Evolutionary conservation across 768 basidiomycete genomes (phyloP).

Genomic region (Dictyophora rubrovolvata): DNA sequence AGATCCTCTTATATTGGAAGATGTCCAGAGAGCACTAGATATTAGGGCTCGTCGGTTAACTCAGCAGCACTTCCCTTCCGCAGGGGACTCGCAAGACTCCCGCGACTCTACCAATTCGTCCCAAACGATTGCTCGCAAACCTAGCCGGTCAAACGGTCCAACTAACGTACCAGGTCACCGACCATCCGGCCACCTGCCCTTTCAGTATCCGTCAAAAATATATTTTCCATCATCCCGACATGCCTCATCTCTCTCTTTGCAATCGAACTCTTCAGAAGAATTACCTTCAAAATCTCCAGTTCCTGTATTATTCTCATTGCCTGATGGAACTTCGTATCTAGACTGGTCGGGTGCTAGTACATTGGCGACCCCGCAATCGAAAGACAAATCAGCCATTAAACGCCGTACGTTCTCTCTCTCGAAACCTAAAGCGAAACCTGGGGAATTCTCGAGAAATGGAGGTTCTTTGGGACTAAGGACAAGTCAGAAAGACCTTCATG

Average conservation of each 20-base stretch:
- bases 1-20: slow-evolving; percentile 77
- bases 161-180: slow-evolving; percentile 7
- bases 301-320: slow-evolving; percentile 1
- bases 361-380: neutral
- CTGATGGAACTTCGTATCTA: slow-evolving; percentile 5
- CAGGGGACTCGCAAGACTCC: slow-evolving; percentile 4
- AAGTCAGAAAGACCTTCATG: slow-evolving; percentile 4
- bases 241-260: neutral
- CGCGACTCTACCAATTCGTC: slow-evolving; percentile 7
- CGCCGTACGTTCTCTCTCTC: slow-evolving; percentile 7
- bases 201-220: neutral
- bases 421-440: slow-evolving; percentile 1
- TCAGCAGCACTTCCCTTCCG: slow-evolving; percentile 20
- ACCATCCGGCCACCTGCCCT: slow-evolving; percentile 1
- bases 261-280: slow-evolving; percentile 1
- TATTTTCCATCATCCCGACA: neutral
- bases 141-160: slow-evolving; percentile 13
- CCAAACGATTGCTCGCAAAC: slow-evolving; percentile 17
- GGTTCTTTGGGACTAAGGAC: neutral
- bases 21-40: slow-evolving; percentile 66
- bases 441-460: neutral
- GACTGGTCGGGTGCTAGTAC: slow-evolving; percentile 7
- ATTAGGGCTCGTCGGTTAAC: slow-evolving; percentile 69
- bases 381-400: neutral
- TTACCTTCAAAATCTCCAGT: neutral